Evolutionary conservation across 441 rosid species (phyloP).

Genomic region (Biscutella laevigata): DNA sequence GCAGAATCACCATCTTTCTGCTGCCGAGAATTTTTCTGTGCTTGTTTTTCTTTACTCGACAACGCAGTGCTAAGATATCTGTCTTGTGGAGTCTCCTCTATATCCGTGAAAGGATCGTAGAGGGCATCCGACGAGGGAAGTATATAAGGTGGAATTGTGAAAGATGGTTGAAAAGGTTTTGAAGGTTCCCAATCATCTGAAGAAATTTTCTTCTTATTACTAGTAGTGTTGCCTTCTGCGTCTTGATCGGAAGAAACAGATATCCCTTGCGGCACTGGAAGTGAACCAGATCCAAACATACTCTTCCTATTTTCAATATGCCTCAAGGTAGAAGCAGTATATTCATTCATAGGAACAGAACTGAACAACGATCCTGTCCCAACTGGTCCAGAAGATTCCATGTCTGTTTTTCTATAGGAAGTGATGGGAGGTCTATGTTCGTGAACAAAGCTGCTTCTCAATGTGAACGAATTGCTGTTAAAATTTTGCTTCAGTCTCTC

Average conservation of each 20-base stretch:
- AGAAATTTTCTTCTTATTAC: slow-evolving; percentile 34
- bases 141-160: slow-evolving; percentile 37
- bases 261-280: slow-evolving; percentile 30
- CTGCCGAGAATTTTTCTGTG: slow-evolving; percentile 21
- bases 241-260: slow-evolving; percentile 36
- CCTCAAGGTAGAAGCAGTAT: slow-evolving; percentile 33
- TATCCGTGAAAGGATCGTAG: slow-evolving; percentile 56
- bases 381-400: slow-evolving; percentile 31
- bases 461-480: slow-evolving; percentile 30
- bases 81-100: slow-evolving; percentile 35
- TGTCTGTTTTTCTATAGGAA: slow-evolving; percentile 25
- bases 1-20: slow-evolving; percentile 30
- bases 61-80: slow-evolving; percentile 28
- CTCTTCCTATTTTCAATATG: slow-evolving; percentile 27
- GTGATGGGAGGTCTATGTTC: slow-evolving; percentile 33
- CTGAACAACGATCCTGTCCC: slow-evolving; percentile 35
- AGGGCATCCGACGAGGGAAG: slow-evolving; percentile 42
- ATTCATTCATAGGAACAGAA: slow-evolving; percentile 31
- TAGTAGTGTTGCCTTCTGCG: slow-evolving; percentile 29
- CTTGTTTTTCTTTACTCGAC: slow-evolving; percentile 28
- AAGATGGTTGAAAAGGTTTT: slow-evolving; percentile 68
- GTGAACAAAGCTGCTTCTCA: slow-evolving; percentile 37
- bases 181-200: slow-evolving; percentile 86
- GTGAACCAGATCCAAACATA: slow-evolving; percentile 25
- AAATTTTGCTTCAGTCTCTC: slow-evolving; percentile 30